phyloP scores from a whole-genome alignment of 495 filamentous ascomycete genomes.

The Annulohypoxylon maeteangense region DNA sequence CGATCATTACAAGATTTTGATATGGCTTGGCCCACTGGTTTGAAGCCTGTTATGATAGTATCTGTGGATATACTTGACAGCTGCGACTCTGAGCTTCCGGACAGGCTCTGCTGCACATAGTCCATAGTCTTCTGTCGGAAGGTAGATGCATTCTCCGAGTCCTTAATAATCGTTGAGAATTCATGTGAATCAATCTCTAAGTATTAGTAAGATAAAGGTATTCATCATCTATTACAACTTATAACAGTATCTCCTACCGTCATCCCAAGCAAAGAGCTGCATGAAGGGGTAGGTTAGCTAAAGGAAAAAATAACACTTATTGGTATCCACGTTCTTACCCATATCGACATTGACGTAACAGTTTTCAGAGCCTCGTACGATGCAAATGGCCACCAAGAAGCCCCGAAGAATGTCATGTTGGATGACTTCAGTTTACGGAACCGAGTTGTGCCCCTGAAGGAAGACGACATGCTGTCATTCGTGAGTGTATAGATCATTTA shows the following conservation, averaged over 20 bases:
- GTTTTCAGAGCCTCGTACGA: constrained; percentile 18
- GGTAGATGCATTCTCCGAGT: constrained; percentile 11
- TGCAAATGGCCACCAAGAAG: constrained; percentile 33
- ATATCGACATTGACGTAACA: constrained; percentile 8
- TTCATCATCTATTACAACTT: neutral
- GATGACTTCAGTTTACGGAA: neutral
- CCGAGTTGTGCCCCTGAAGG: neutral
- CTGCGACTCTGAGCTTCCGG: neutral
- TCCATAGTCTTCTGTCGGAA: constrained; percentile 20
- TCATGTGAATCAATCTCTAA: constrained; percentile 28
- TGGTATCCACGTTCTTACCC: constrained; percentile 10
- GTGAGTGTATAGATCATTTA: neutral
- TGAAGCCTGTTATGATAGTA: constrained; percentile 10
- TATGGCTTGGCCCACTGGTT: constrained; percentile 18
- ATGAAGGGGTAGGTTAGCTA: neutral
- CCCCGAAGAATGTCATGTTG: constrained; percentile 6
- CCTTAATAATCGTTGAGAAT: constrained; percentile 11
- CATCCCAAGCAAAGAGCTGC: constrained; percentile 25
- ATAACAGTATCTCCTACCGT: constrained; percentile 9
- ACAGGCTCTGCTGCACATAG: constrained; percentile 16
- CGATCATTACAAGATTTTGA: constrained; percentile 16
- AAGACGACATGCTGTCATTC: constrained; percentile 2
- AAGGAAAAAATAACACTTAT: neutral
- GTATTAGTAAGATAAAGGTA: neutral
- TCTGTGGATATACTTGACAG: constrained; percentile 11